Evolutionary conservation across 2,329 filamentous ascomycete species (phyloP), one percentile per base, ranked within the genome.

Genomic region (Ophiostoma montium): DNA sequence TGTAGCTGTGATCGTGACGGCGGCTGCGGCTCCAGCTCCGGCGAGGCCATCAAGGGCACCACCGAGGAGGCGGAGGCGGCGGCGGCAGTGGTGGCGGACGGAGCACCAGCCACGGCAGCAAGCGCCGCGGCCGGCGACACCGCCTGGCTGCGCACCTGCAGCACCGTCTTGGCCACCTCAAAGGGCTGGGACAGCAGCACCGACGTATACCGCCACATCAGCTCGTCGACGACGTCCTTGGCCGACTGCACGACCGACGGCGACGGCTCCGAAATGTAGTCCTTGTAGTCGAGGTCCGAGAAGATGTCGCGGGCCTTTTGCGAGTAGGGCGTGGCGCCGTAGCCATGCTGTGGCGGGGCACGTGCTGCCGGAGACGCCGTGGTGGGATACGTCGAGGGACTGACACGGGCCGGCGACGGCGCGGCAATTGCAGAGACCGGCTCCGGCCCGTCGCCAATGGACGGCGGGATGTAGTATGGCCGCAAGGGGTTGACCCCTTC

Each of bases 171-270:
- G 60, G 90, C 88, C 51, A 95, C 89, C 70, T 96, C 92, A 64
- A 98, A 96, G 13, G 92, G 92, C 67, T 98, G 92, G 48, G 87
- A 84, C 62, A 95, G 81, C 60, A 96, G 66, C 21, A 95, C 82
- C 51, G 83, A 87, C 13, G 82, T 84, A 67, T 98, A 98, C 62
- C 92, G 90, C 81, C 89, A 94, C 64, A 94, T 63, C 55, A 92
- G 78, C 63, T 89, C 82, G 62, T 96, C 88, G 44, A 95, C 61
- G 53, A 94, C 68, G 54, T 83, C 81, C 61, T 84, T 86, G 39
- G 83, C 71, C 55, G 84, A 84, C 57, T 86, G 82, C 11, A 87
- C 73, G 27, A 80, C 74, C 1, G 85, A 86, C 0, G 84, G 85
- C 27, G 84, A 86, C 19, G 77, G 70, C 51, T 94, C 86, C 36